phyloP scores from a whole-genome alignment of 495 filamentous ascomycete genomes.

The Penicillium longicatenatum region DNA sequence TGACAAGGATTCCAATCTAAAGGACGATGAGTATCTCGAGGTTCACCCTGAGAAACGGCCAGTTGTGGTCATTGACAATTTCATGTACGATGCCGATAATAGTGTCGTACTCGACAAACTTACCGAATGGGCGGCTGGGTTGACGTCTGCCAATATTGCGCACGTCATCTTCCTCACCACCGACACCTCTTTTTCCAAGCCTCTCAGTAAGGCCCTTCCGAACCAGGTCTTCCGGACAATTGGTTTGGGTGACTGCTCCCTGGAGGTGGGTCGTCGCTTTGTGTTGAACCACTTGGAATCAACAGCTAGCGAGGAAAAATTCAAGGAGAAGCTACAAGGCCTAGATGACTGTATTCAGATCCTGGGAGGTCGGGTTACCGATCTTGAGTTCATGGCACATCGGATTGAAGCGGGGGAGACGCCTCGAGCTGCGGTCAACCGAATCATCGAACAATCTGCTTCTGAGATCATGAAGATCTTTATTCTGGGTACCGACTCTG shows the following conservation, averaged over 20 bases:
- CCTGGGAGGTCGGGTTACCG: constrained; percentile 87
- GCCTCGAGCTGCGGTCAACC: constrained; percentile 77
- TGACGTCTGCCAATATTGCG: constrained; percentile 88
- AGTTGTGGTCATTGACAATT: constrained; percentile 93
- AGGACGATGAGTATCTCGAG: constrained; percentile 88
- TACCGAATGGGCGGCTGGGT: constrained; percentile 83
- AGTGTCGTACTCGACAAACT: constrained; percentile 85
- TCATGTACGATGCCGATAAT: constrained; percentile 72
- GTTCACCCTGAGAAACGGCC: constrained; percentile 83
- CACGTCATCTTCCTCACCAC: constrained; percentile 97
- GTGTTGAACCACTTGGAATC: constrained; percentile 79
- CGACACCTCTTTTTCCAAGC: constrained; percentile 86
- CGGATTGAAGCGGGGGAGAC: constrained; percentile 89
- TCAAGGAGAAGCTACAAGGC: constrained; percentile 53
- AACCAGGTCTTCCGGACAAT: constrained; percentile 89
- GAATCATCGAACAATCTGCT: constrained; percentile 85
- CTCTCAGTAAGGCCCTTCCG: constrained; percentile 81
- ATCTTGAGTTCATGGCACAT: constrained; percentile 88
- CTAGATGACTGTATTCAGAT: constrained; percentile 80
- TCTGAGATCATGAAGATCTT: constrained; percentile 94
- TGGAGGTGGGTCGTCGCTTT: constrained; percentile 83
- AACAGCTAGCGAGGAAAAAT: constrained; percentile 38
- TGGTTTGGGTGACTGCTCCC: constrained; percentile 79
- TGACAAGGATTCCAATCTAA: constrained; percentile 71
- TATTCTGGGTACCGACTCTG: constrained; percentile 58